These are phyloP conservation scores for Aspergillus panamensis DNA, from an alignment of 495 filamentous ascomycete genomes.

Conservation along the genomic window DNA sequence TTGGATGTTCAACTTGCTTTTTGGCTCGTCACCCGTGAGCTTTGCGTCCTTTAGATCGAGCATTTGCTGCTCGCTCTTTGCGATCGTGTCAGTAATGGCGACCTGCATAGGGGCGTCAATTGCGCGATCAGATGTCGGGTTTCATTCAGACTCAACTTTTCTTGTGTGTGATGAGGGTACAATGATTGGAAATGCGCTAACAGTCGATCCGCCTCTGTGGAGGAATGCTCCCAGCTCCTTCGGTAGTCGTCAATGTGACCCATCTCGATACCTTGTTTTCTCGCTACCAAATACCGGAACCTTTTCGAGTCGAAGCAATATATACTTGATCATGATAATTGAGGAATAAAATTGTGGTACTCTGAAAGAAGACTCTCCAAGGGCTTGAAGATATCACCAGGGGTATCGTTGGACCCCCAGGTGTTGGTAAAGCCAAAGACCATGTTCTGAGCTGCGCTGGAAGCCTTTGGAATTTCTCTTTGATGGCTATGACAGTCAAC, in stretches of 20 bases:
- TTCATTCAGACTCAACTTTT: slow-evolving; percentile 10
- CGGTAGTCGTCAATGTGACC: slow-evolving; percentile 12
- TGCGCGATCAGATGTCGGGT: slow-evolving; percentile 12
- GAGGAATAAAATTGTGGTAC: slow-evolving; percentile 6
- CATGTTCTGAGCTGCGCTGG: slow-evolving; percentile 13
- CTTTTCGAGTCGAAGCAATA: slow-evolving; percentile 14
- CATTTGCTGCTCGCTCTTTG: slow-evolving; percentile 3
- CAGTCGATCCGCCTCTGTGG: slow-evolving; percentile 4
- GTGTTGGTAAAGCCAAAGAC: slow-evolving; percentile 13
- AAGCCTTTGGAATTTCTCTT: not conserved
- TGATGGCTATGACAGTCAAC: not conserved
- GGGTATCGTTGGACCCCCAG: slow-evolving; percentile 9
- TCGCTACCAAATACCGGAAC: slow-evolving; percentile 8
- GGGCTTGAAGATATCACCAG: slow-evolving; percentile 9
- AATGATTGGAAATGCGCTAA: slow-evolving; percentile 9
- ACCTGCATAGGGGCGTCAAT: slow-evolving; percentile 13
- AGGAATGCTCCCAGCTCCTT: slow-evolving; percentile 10
- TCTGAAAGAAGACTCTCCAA: slow-evolving; percentile 6
- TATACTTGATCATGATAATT: slow-evolving; percentile 4
- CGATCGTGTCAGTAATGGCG: slow-evolving; percentile 9
- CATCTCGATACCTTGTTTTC: slow-evolving; percentile 11
- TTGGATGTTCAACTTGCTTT: slow-evolving; percentile 4
- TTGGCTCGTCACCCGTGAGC: not conserved
- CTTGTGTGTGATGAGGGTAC: slow-evolving; percentile 11
- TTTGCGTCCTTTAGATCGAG: not conserved